Base-by-base conservation (phyloP, 495 filamentous ascomycete species). In the Cryomyces antarcticus region DNA sequence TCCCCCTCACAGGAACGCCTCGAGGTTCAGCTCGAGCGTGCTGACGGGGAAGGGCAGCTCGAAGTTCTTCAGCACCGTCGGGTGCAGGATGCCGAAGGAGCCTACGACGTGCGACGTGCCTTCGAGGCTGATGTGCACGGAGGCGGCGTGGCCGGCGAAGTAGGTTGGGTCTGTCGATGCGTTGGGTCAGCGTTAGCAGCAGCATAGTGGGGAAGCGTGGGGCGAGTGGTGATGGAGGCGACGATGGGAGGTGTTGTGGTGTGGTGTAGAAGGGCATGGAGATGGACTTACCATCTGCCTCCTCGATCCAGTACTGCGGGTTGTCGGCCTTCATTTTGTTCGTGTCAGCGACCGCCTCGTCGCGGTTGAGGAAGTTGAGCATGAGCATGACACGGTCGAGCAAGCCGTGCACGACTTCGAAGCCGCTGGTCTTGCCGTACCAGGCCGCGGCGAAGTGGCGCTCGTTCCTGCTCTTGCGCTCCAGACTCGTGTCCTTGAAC, bases 341-440 rank as follows among this genome's bases (percentile, higher is more conserved):
- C 47, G 86, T 81, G 44, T 70, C 65, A 5, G 72, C 79, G 38
- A 86, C 62, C 12, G 33, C 33, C 33, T 9, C 82, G 47, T 86
- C 82, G 45, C 70, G 65, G 17, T 24, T 24, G 17, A 24, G 17
- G 17, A 24, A 24, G 51, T 80, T 80, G 39, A 99, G 69, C 92
- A 99, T 96, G 36, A 79, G 64, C 73, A 99, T 78, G 44, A 95
- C 64, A 11, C 89, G 77, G 56, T 96, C 89, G 28, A 99, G 59
- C 48, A 99, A 66, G 40, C 89, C 92, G 65, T 96, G 92, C 5
- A 99, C 85, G 41, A 92, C 64, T 61, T 99, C 92, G 61, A 99
- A 99, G 12, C 89, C 89, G 49, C 78, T 82, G n/a, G 72, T 81
- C 71, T 92, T 94, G 48, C 86, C 88, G 57, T 83, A 89, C 68